Base-by-base conservation (phyloP, 257 asterid species). In the Gentiana straminea region DNA sequence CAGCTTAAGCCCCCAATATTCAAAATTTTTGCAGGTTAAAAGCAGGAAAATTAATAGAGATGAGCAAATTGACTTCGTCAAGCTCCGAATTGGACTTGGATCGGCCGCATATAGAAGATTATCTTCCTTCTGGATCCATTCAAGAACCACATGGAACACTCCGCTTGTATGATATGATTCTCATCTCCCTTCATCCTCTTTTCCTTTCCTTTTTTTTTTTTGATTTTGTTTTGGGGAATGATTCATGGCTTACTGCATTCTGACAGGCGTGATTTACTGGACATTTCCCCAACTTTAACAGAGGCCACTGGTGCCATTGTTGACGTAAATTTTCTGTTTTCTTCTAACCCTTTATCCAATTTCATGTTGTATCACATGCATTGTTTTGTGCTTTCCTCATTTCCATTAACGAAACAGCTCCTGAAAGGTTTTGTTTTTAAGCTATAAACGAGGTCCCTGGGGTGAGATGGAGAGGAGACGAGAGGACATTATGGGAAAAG, bases 241-340 rank as follows among this genome's bases (percentile, higher is more conserved):
- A 34, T 51, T 58, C 45, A 1, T 13, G 8, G 1, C 34, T 45
- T 52, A 35, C 38, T 15, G 33, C 34, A 13, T 13, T 44, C n/a
- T 51, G 59, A 49, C 73, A 92, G 99, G 79, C 85, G 84, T 36
- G 97, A 88, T 79, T 83, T 92, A 78, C 81, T 92, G 13, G 99
- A 92, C 62, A 81, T 92, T 57, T 92, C 98, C 45, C 98, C 95
- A 1, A 81, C 98, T 41, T 81, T 92, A 5, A 87, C 93, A 13
- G 97, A 92, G 71, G 99, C 97, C 2, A 94, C 99, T 49, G 99
- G 97, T 65, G 99, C 98, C 64, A 85, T 88, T 70, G 81, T 88
- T 46, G 97, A 88, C 73, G 98, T 92, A 55, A 74, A 77, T 13
- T 43, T 43, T 5, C 2, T 38, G 13, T 4, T n/a, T n/a, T n/a